These are phyloP conservation scores for Penicillium parvum DNA, from an alignment of 495 filamentous ascomycete genomes.

Conservation along the genomic window DNA sequence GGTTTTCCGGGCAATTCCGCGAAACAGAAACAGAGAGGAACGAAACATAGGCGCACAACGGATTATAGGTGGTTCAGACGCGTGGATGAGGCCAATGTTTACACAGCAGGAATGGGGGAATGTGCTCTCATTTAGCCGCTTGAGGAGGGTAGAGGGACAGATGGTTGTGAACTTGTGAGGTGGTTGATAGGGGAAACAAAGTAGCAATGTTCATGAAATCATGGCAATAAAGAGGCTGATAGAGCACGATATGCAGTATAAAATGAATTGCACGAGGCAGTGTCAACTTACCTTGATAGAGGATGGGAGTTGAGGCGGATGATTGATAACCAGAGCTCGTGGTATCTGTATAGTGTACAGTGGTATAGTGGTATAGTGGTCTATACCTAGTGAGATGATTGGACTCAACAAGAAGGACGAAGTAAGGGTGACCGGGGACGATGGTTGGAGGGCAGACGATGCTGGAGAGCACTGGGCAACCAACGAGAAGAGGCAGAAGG, in stretches of 20 bases:
- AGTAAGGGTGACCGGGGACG: slow-evolving; percentile 23
- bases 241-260: too few species aligned
- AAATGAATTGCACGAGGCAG: too few species aligned
- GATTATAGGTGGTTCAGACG: slow-evolving; percentile 1
- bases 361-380: background rate
- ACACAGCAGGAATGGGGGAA: slow-evolving; percentile 8
- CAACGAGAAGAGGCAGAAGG: slow-evolving; percentile 47
- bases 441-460: slow-evolving; percentile 27
- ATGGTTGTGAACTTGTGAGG: too few species aligned
- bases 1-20: slow-evolving; percentile 28
- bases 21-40: slow-evolving; percentile 4
- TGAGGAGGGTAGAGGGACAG: too few species aligned
- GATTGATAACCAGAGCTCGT: background rate
- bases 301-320: too few species aligned
- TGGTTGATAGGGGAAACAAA: too few species aligned
- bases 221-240: too few species aligned
- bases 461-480: slow-evolving; percentile 35
- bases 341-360: background rate
- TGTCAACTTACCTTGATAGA: too few species aligned
- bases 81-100: slow-evolving; percentile 5
- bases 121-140: background rate
- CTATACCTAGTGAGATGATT: background rate
- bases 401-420: background rate
- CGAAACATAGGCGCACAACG: slow-evolving; percentile 1
- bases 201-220: too few species aligned